A percentile compares a stretch with the other conserved stretches of the same genome.
Evolutionary conservation across 1,284 basidiomycete species (phyloP).

Genomic region (Thecaphora thlaspeos): DNA sequence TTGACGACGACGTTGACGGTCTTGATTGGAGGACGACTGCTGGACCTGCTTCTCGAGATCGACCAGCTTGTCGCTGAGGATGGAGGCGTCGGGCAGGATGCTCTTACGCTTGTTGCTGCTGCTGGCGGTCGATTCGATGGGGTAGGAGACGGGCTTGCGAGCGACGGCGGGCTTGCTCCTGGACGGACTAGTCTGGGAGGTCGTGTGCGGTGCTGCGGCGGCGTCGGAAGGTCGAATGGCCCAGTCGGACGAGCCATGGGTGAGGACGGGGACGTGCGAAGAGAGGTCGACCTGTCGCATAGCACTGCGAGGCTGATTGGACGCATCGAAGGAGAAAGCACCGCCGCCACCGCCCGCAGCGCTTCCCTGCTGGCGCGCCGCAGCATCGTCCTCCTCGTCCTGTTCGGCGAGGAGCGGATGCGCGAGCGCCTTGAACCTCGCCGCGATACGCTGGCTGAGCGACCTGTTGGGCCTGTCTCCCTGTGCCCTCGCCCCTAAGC

Average conservation of each 20-base stretch:
- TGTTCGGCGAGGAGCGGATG: no score
- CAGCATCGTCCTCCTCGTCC: no score
- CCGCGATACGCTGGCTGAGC: slow-evolving; percentile 27
- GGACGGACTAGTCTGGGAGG: no score
- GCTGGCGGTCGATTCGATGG: not conserved
- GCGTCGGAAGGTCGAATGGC: slow-evolving; percentile 7
- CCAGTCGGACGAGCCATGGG: slow-evolving; percentile 8
- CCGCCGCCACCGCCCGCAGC: slow-evolving; percentile 3
- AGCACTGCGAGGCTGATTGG: slow-evolving; percentile 5
- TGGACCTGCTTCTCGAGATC: slow-evolving; percentile 13
- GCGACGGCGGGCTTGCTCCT: no score
- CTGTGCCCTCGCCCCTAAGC: no score
- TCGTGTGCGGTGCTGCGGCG: not conserved
- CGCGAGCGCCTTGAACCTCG: slow-evolving; percentile 13
- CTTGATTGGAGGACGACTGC: no score
- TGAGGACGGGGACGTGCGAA: slow-evolving; percentile 1
- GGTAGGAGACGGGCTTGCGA: not conserved
- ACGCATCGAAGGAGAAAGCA: slow-evolving; percentile 15
- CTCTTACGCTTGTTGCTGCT: not conserved
- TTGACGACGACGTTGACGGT: no score
- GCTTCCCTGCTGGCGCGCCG: not conserved
- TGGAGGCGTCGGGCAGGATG: slow-evolving; percentile 12
- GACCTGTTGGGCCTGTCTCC: slow-evolving; percentile 5
- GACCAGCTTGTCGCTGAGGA: slow-evolving; percentile 16
- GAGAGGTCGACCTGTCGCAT: slow-evolving; percentile 17